A percentile compares a stretch with the other conserved stretches of the same genome.
Evolutionary conservation across 331 rosid genomes (phyloP).

Genomic region (Acacia concinna): DNA sequence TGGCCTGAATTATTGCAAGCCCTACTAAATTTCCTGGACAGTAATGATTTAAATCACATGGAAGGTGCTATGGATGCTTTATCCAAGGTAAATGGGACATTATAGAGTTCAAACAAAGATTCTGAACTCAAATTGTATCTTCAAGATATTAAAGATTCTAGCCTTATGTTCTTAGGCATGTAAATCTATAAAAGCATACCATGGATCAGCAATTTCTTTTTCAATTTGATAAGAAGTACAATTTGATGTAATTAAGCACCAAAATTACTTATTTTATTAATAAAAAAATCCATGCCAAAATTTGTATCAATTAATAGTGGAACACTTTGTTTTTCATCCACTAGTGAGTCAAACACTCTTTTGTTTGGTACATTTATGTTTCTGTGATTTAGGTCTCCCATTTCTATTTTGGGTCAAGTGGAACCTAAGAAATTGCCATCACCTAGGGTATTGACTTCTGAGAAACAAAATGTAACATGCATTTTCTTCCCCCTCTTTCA

Average conservation of each 20-base stretch:
- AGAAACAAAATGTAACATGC: not conserved
- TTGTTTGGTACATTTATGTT: not conserved
- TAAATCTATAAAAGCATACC: not conserved
- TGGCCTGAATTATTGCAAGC: conserved; percentile 98
- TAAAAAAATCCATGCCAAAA: not conserved
- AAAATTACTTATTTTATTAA: not conserved
- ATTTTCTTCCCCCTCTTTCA: not conserved
- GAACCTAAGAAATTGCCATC: not conserved
- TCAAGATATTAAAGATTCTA: not conserved
- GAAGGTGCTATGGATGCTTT: conserved; percentile 99
- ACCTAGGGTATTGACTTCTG: not conserved
- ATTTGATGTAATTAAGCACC: not conserved
- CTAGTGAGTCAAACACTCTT: not conserved
- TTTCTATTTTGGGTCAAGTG: not conserved
- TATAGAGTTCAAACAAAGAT: conserved; percentile 14
- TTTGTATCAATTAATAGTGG: not conserved
- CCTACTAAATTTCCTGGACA: conserved; percentile 86
- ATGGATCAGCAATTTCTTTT: not conserved
- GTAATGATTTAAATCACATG: conserved; percentile 86
- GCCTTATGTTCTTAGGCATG: not conserved
- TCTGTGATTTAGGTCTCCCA: not conserved
- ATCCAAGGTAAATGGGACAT: conserved; percentile 69
- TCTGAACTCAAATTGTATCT: conserved; percentile 1
- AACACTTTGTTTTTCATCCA: not conserved
- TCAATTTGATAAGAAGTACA: not conserved